Percentiles rank a stretch among this genome's conserved stretches.
Conservation (phyloP, 495 filamentous ascomycete species). For the Lophium mytilinum region DNA sequence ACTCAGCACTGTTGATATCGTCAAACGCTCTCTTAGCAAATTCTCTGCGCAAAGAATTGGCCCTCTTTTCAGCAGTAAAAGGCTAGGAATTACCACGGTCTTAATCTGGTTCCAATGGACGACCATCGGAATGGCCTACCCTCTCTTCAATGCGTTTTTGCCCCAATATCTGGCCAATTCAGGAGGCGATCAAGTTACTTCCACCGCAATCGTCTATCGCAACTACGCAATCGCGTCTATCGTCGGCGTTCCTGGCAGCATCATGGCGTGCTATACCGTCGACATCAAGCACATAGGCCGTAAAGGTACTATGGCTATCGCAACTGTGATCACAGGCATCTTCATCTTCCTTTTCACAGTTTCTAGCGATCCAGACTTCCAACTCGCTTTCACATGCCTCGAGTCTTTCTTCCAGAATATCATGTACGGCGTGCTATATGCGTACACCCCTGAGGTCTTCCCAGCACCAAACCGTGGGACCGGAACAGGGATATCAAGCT, state of each 20-base stretch:
- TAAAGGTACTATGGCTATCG: slow-evolving; percentile 51
- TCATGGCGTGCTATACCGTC: slow-evolving; percentile 49
- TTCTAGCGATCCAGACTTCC: slow-evolving; percentile 48
- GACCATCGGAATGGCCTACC: slow-evolving; percentile 62
- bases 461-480: slow-evolving; percentile 62
- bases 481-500: slow-evolving; percentile 62
- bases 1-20: slow-evolving; percentile 30
- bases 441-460: slow-evolving; percentile 51
- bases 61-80: slow-evolving; percentile 49
- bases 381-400: slow-evolving; percentile 56
- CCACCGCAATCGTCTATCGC: slow-evolving; percentile 53
- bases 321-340: slow-evolving; percentile 39
- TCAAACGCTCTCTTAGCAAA: slow-evolving; percentile 30
- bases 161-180: slow-evolving; percentile 42
- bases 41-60: slow-evolving; percentile 48
- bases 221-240: slow-evolving; percentile 65
- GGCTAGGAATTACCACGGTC: slow-evolving; percentile 51
- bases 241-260: slow-evolving; percentile 55
- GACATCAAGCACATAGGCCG: slow-evolving; percentile 35
- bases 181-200: slow-evolving; percentile 38
- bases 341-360: slow-evolving; percentile 67
- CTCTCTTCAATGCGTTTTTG: slow-evolving; percentile 42
- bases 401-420: slow-evolving; percentile 64
- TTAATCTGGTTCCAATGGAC: slow-evolving; percentile 65
- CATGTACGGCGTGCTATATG: slow-evolving; percentile 66